phyloP scores from a whole-genome alignment of 202 grass and related monocot species.

The Miscanthus sacchariflorus region DNA sequence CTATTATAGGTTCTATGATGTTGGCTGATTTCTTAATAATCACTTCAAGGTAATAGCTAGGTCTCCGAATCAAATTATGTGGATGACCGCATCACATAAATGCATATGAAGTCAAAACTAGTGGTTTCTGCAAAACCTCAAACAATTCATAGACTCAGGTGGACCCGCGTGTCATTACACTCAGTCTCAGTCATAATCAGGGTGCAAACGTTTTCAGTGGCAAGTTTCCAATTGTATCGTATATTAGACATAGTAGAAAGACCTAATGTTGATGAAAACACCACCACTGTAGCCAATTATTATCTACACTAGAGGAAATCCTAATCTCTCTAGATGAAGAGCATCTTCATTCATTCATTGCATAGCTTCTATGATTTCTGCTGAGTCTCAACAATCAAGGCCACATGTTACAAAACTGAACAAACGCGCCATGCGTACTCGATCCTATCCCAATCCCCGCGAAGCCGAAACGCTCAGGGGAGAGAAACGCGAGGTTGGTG shows the following conservation, averaged over 20 bases:
- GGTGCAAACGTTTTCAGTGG: neutral
- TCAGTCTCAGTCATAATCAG: neutral
- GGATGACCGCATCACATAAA: neutral
- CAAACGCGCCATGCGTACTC: neutral
- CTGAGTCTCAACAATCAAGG: neutral
- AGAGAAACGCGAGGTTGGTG: neutral
- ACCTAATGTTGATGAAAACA: neutral
- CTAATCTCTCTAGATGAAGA: neutral
- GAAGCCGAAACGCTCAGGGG: neutral
- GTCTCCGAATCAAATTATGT: neutral
- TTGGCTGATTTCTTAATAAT: neutral
- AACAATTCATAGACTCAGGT: neutral
- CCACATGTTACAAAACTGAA: conserved; percentile 12
- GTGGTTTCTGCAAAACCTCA: neutral
- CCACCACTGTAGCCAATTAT: neutral
- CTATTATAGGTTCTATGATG: neutral
- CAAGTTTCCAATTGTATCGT: neutral
- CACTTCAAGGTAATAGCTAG: neutral
- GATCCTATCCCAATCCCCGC: neutral
- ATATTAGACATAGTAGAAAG: neutral
- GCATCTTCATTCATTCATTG: neutral
- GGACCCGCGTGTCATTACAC: neutral
- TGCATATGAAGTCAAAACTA: conserved; percentile 1
- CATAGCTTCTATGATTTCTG: neutral
- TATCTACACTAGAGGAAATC: neutral